Evolutionary conservation across 495 filamentous ascomycete species (phyloP), one percentile per base, ranked within the genome.

Genomic region (Talaromyces liani): DNA sequence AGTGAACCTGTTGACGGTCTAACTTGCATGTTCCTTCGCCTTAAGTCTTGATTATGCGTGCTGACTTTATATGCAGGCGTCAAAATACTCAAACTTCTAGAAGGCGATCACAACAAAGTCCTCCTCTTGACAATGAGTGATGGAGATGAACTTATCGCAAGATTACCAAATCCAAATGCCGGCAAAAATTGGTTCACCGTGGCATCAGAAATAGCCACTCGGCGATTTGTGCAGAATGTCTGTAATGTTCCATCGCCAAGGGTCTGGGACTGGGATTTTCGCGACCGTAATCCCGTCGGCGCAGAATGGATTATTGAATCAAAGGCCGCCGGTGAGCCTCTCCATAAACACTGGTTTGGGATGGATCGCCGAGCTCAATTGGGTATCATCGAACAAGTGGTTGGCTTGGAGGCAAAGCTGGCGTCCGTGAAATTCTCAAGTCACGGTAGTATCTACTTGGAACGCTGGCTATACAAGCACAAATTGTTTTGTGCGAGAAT

Each of bases 121-220:
- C 73, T 74, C 49, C 56, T 66, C 14, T 34, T 72, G n/a, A 49
- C 64, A 18, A 73, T 73, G 68, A 47, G 65, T 62, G 69, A 74
- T 63, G 71, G 69, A 6, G 63, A 68, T 47, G 47, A 65, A 36
- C 39, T 75, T 9, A 41, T 77, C 49, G 71, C 70, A 20, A 65
- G 71, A 33, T 64, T 77, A 29, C 72, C 72, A 18, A 75, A 73
- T 41, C 68, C 68, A 60, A 70, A 69, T 57, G 69, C 73, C 6
- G 68, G 68, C 6, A 72, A 69, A 9, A 34, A 64, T 18, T 68
- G 70, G 41, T 69, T 72, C 41, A 67, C 71, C 9, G 70, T 70
- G 22, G 74, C 75, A 6, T 78, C 74, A 22, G 74, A 78, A 65
- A 72, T 76, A 58, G 77, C 77, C 9, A 79, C 77, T 8, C 70